Conservation (phyloP, 106 monocot genomes). For the Dioscorea zingiberensis region DNA sequence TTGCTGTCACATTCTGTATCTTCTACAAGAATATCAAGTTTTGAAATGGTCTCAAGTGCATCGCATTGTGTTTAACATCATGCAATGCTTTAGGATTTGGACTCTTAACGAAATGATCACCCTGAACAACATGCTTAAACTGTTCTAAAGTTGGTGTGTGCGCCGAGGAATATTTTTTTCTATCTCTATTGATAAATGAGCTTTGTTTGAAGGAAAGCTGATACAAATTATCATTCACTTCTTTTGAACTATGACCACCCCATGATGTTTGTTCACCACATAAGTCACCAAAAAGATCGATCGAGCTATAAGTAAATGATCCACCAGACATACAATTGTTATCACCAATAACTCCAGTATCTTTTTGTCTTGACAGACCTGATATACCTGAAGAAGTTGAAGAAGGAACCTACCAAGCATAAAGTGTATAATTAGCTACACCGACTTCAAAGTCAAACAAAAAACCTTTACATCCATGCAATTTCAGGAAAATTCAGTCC, state of each 20-base stretch:
- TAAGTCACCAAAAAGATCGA: conserved; percentile 80
- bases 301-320: conserved; percentile 41
- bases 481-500: not conserved
- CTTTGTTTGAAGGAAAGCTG: conserved; percentile 16
- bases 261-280: conserved; percentile 52
- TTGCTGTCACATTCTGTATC: conserved; percentile 33
- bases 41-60: conserved; percentile 5
- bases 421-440: no score
- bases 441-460: not conserved
- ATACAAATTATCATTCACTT: conserved; percentile 13
- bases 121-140: conserved; percentile 1
- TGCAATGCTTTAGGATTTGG: conserved; percentile 11
- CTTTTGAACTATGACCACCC: conserved; percentile 24
- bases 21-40: conserved; percentile 39
- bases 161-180: conserved; percentile 6
- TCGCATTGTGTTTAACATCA: conserved; percentile 22
- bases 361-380: conserved; percentile 13
- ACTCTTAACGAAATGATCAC: conserved; percentile 11
- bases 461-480: not conserved
- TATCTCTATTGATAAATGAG: conserved; percentile 5
- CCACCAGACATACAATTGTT: conserved; percentile 8
- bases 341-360: conserved; percentile 8
- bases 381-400: conserved; percentile 13
- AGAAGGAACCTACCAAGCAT: conserved; percentile 21
- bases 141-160: conserved; percentile 5